Conservation (phyloP, 441 rosid species). For the Metrosideros polymorpha region DNA sequence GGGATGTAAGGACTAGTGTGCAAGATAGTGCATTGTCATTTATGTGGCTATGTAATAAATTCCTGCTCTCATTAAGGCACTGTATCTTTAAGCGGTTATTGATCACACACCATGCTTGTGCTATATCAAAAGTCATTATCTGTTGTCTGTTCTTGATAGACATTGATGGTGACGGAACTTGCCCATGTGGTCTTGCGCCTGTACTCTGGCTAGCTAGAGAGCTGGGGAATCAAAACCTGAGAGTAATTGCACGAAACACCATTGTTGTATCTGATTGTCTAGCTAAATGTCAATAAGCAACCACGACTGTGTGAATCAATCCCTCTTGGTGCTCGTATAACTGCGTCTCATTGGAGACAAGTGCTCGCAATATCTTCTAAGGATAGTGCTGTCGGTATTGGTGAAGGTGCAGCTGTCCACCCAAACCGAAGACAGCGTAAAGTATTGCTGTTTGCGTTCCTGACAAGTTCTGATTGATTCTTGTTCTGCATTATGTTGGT, state of each 20-base stretch:
- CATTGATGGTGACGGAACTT: neutral
- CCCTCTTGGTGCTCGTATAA: neutral
- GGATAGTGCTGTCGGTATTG: neutral
- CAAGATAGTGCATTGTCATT: neutral
- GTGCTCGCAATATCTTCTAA: neutral
- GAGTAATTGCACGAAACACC: neutral
- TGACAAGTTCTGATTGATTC: neutral
- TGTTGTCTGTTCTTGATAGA: neutral
- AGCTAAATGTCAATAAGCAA: neutral
- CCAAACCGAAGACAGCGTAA: neutral
- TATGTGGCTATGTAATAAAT: neutral
- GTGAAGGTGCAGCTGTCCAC: neutral
- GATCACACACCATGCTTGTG: no score
- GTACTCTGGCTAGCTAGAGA: neutral
- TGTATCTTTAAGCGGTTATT: neutral
- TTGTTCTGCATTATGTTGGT: neutral
- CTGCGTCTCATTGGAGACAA: neutral
- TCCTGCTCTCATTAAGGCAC: neutral
- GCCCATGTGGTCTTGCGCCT: neutral
- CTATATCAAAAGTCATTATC: neutral
- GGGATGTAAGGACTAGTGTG: neutral
- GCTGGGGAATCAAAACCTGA: neutral
- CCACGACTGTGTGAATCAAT: neutral
- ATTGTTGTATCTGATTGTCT: neutral
- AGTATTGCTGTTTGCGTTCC: neutral